phyloP scores from a whole-genome alignment of 495 filamentous ascomycete species.

The Tuber calosporum region DNA sequence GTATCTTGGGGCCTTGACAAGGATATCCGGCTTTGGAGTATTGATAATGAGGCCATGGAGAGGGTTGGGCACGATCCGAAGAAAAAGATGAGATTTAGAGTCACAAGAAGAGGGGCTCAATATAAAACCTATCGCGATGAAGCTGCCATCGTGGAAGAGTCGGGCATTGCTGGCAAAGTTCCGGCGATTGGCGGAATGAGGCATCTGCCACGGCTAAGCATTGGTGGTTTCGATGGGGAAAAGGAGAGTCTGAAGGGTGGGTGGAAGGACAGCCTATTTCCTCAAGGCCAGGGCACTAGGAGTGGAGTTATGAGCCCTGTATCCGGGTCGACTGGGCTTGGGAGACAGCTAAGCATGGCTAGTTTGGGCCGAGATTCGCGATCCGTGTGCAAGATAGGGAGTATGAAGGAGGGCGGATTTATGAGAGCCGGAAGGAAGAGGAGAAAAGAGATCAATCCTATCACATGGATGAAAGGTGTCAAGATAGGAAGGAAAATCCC shows the following conservation, averaged over 20 bases:
- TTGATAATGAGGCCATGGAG: constrained; percentile 57
- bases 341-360: constrained; percentile 35
- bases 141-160: constrained; percentile 19
- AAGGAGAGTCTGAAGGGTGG: constrained; percentile 23
- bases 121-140: constrained; percentile 70
- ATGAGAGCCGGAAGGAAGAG: constrained; percentile 53
- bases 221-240: constrained; percentile 27
- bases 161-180: constrained; percentile 15
- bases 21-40: constrained; percentile 68
- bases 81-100: constrained; percentile 55
- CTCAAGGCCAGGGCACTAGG: constrained; percentile 44
- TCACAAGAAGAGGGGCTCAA: constrained; percentile 74
- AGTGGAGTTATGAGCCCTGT: constrained; percentile 28
- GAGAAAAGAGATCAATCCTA: constrained; percentile 61
- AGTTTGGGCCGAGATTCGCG: constrained; percentile 12
- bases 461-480: constrained; percentile 90
- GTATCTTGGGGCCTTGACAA: constrained; percentile 89
- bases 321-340: constrained; percentile 25
- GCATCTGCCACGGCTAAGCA: constrained; percentile 29
- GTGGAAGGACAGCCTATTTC: constrained; percentile 40
- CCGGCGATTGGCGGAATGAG: constrained; percentile 29
- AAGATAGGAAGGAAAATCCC: constrained; percentile 58
- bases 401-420: constrained; percentile 44
- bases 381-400: constrained; percentile 14
- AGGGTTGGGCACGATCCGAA: constrained; percentile 67